phyloP scores from a whole-genome alignment of 495 filamentous ascomycete genomes.

The Talaromyces borbonicus region DNA sequence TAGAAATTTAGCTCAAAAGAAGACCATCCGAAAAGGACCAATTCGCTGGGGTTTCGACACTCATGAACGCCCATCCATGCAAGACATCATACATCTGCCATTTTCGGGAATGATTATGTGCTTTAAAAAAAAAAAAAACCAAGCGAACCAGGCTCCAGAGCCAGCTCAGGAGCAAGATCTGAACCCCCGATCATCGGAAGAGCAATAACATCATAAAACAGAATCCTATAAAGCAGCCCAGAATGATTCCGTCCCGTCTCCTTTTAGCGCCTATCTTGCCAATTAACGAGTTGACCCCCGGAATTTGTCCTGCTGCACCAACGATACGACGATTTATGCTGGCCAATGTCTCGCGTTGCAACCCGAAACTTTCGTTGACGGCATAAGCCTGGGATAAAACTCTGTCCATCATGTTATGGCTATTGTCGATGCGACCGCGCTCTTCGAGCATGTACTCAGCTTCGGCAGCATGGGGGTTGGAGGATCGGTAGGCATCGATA shows the following conservation, averaged over 20 bases:
- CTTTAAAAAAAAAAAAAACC: not conserved
- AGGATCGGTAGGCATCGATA: slow-evolving; percentile 76
- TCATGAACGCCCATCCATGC: slow-evolving; percentile 5
- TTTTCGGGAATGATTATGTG: not conserved
- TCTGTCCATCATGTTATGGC: slow-evolving; percentile 76
- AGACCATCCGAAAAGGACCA: not conserved
- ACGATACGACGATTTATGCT: slow-evolving; percentile 86
- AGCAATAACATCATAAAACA: slow-evolving; percentile 83
- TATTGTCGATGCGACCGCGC: slow-evolving; percentile 71
- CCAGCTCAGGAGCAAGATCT: not conserved
- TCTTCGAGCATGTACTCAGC: slow-evolving; percentile 97
- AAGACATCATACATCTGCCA: not conserved
- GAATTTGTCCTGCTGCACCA: slow-evolving; percentile 77
- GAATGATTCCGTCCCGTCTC: slow-evolving; percentile 87
- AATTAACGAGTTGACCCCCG: slow-evolving; percentile 89
- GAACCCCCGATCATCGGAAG: slow-evolving; percentile 46
- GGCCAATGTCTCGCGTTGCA: slow-evolving; percentile 76
- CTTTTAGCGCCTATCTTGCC: slow-evolving; percentile 90
- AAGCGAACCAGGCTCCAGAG: not conserved
- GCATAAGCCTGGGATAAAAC: slow-evolving; percentile 96
- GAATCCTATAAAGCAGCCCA: slow-evolving; percentile 81
- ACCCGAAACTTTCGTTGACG: slow-evolving; percentile 80
- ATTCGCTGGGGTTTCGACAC: not conserved
- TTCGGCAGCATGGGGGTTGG: slow-evolving; percentile 71
- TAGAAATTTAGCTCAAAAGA: slow-evolving; percentile 2